Percentiles rank a stretch among this genome's conserved stretches.
These are phyloP conservation scores for Suhomyces panamericanus DNA, from an alignment of 1,139 yeast species.

Conservation along the genomic window DNA sequence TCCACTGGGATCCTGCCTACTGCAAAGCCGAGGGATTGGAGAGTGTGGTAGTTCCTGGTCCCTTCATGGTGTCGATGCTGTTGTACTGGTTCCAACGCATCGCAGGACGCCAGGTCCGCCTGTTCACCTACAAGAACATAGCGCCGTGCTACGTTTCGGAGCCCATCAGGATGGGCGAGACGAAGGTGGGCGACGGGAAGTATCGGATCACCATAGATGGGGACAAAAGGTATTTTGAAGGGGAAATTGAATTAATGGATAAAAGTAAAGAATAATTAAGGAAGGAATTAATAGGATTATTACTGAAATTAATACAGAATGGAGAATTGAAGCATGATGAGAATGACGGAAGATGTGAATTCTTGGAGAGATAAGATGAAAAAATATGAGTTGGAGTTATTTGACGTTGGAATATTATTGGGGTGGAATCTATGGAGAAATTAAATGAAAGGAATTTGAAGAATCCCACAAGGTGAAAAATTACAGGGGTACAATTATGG, in stretches of 20 bases:
- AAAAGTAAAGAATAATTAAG: neutral
- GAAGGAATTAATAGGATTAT: no score
- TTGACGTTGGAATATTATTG: no score
- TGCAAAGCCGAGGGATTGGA: conserved; percentile 61
- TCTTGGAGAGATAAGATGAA: no score
- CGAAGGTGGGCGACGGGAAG: neutral
- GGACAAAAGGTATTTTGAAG: conserved; percentile 1
- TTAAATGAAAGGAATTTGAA: no score
- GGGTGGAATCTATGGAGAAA: no score
- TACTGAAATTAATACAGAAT: no score
- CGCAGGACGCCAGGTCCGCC: conserved; percentile 20
- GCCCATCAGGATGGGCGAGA: neutral
- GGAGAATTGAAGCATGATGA: no score
- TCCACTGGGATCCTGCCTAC: conserved; percentile 68
- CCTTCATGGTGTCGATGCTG: conserved; percentile 62
- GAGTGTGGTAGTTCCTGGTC: conserved; percentile 74
- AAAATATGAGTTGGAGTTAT: no score
- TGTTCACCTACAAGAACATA: conserved; percentile 50
- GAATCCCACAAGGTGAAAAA: no score
- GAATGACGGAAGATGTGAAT: no score
- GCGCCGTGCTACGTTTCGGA: conserved; percentile 45
- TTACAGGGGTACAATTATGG: no score
- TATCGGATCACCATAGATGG: neutral
- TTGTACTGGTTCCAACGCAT: conserved; percentile 47
- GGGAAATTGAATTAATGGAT: neutral